Conservation (phyloP, 2,329 filamentous ascomycete species). For the Pestalotiopsis sp. region DNA sequence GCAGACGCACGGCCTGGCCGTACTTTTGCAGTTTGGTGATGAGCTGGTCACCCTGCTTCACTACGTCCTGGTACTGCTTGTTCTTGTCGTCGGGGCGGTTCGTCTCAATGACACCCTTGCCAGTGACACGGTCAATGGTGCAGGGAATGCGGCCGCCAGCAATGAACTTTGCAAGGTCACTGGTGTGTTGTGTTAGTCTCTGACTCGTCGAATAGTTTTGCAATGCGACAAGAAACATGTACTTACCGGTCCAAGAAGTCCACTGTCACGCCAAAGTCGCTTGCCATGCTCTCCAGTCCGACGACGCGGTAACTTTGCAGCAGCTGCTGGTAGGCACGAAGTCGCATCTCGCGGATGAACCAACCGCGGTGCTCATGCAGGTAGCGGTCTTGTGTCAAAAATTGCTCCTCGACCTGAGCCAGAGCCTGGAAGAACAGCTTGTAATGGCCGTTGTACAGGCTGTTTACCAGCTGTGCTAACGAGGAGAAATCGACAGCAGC, state of each 20-base stretch:
- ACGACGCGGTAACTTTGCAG: conserved; percentile 97
- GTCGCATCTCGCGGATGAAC: conserved; percentile 98
- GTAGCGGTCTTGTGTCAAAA: conserved; percentile 92
- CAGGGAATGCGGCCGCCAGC: conserved; percentile 92
- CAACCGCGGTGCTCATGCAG: conserved; percentile 93
- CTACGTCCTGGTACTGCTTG: conserved; percentile 98
- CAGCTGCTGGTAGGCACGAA: conserved; percentile 94
- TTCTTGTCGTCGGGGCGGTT: conserved; percentile 99
- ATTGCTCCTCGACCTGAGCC: conserved; percentile 88
- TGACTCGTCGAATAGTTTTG: background rate
- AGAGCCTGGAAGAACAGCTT: conserved; percentile 90
- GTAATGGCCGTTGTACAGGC: conserved; percentile 92
- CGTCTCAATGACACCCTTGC: conserved; percentile 96
- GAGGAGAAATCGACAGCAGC: conserved; percentile 86
- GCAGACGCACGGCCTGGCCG: conserved; percentile 90
- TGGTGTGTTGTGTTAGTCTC: conserved; percentile 36
- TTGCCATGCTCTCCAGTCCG: conserved; percentile 95
- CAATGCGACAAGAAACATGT: background rate
- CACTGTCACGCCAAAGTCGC: conserved; percentile 94
- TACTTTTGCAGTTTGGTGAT: conserved; percentile 99
- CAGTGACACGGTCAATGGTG: conserved; percentile 95
- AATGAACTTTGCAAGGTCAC: conserved; percentile 96
- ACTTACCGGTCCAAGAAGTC: conserved; percentile 92
- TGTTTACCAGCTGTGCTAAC: conserved; percentile 84
- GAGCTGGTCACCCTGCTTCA: conserved; percentile 95